phyloP scores from a whole-genome alignment of 2,329 filamentous ascomycete species.

The Paradendryphiella salina region DNA sequence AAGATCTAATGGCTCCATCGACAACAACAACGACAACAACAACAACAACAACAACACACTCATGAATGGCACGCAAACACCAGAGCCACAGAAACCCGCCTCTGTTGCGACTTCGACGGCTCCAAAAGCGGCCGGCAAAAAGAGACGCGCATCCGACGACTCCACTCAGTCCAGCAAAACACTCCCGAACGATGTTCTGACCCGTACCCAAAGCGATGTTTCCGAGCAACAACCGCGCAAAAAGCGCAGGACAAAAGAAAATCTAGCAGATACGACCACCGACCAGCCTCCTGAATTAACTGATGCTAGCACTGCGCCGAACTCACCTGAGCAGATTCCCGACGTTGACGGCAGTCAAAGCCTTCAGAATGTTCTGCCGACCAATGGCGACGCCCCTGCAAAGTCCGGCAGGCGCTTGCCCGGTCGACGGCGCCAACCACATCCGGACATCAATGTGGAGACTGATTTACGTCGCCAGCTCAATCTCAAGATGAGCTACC shows the following conservation, averaged over 20 bases:
- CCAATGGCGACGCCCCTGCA: slow-evolving; percentile 43
- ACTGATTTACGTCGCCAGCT: slow-evolving; percentile 61
- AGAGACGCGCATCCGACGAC: slow-evolving; percentile 41
- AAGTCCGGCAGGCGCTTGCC: slow-evolving; percentile 46
- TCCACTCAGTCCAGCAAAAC: slow-evolving; percentile 40
- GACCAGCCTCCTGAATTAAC: slow-evolving; percentile 44
- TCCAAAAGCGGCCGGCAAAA: slow-evolving; percentile 35
- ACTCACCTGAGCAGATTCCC: slow-evolving; percentile 43
- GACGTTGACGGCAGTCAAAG: slow-evolving; percentile 39
- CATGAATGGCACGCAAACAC: slow-evolving; percentile 35
- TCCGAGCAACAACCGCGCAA: slow-evolving; percentile 44
- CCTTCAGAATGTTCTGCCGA: slow-evolving; percentile 42
- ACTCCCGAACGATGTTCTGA: slow-evolving; percentile 41
- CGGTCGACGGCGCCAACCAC: slow-evolving; percentile 53
- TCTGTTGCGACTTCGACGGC: slow-evolving; percentile 24
- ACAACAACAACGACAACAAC: slow-evolving; percentile 23
- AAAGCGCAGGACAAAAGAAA: slow-evolving; percentile 40
- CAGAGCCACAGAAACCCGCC: slow-evolving; percentile 26
- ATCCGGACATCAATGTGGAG: slow-evolving; percentile 53
- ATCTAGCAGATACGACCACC: slow-evolving; percentile 29
- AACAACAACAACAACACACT: slow-evolving; percentile 29
- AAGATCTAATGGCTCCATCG: slow-evolving; percentile 35
- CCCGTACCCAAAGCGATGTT: slow-evolving; percentile 42
- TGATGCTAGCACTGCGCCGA: slow-evolving; percentile 42
- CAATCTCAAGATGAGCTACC: slow-evolving; percentile 67